Evolutionary conservation across 2,329 filamentous ascomycete species (phyloP).

Genomic region (Xylaria sp.): DNA sequence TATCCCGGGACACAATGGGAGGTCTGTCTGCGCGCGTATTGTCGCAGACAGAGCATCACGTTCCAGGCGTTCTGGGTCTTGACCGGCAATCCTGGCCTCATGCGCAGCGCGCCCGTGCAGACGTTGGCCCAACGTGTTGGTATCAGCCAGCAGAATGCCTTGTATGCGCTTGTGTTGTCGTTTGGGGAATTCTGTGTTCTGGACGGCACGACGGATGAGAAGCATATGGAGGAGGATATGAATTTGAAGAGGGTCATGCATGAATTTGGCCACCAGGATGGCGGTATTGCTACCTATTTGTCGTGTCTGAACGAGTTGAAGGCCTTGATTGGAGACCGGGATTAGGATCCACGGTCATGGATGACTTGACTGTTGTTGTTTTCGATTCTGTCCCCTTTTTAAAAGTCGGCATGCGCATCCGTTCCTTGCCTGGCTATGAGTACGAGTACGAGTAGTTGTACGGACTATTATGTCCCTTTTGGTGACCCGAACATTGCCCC

Average conservation of each 20-base stretch:
- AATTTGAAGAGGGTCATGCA: slow-evolving; percentile 39
- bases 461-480: too few relatives aligned
- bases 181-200: slow-evolving; percentile 39
- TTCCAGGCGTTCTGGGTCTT: slow-evolving; percentile 55
- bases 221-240: slow-evolving; percentile 47
- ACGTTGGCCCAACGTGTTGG: slow-evolving; percentile 41
- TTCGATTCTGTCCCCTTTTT: not conserved
- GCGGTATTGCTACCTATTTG: slow-evolving; percentile 44
- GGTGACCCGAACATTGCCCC: too few relatives aligned
- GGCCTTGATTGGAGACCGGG: slow-evolving; percentile 24
- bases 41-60: slow-evolving; percentile 36
- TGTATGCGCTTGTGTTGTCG: slow-evolving; percentile 46
- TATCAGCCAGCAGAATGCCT: slow-evolving; percentile 38
- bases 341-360: not conserved
- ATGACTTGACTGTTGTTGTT: not conserved
- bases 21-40: slow-evolving; percentile 49
- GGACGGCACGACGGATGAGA: slow-evolving; percentile 42
- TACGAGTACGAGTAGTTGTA: slow-evolving; percentile 1
- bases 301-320: slow-evolving; percentile 45
- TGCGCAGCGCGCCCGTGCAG: slow-evolving; percentile 42
- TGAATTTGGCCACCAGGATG: slow-evolving; percentile 22
- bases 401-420: not conserved
- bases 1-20: slow-evolving; percentile 56
- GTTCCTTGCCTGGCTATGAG: not conserved
- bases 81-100: slow-evolving; percentile 40